Evolutionary conservation across 176 grass and related monocot genomes (phyloP).

Genomic region (Microstegium vimineum): DNA sequence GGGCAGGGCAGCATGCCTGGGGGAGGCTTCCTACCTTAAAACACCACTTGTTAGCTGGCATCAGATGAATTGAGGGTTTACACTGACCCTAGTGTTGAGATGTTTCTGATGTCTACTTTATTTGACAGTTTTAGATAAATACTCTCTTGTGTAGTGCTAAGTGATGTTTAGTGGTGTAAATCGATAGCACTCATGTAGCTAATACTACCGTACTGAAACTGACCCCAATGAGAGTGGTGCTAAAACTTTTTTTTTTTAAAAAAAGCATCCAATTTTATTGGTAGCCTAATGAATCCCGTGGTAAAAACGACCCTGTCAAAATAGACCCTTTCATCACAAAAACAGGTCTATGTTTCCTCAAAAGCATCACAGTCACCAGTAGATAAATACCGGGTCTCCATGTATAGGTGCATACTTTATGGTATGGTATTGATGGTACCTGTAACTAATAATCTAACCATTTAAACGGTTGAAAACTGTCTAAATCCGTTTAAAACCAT

Average conservation of each 20-base stretch:
- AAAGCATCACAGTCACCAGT: too few relatives aligned
- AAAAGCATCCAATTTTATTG: background rate
- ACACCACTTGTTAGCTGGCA: background rate
- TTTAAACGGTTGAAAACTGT: too few relatives aligned
- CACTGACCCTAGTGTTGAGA: background rate
- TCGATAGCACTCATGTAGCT: background rate
- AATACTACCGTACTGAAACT: background rate
- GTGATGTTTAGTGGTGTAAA: background rate
- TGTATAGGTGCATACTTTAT: too few relatives aligned
- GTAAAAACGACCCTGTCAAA: too few relatives aligned
- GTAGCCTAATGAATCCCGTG: background rate
- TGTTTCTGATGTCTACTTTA: background rate
- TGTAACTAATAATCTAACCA: too few relatives aligned
- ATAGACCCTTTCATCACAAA: too few relatives aligned
- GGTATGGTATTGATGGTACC: too few relatives aligned
- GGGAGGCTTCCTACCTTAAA: slow-evolving; percentile 57
- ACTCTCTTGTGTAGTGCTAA: background rate
- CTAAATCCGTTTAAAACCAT: too few relatives aligned
- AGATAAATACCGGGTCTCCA: too few relatives aligned
- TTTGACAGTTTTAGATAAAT: background rate
- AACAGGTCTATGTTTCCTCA: too few relatives aligned
- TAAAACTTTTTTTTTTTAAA: background rate
- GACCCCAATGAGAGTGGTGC: background rate
- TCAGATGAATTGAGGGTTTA: background rate
- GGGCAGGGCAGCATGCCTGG: slow-evolving; percentile 57